These are phyloP conservation scores for Schizonepeta tenuifolia DNA, from an alignment of 257 asterid species.

Conservation along the genomic window DNA sequence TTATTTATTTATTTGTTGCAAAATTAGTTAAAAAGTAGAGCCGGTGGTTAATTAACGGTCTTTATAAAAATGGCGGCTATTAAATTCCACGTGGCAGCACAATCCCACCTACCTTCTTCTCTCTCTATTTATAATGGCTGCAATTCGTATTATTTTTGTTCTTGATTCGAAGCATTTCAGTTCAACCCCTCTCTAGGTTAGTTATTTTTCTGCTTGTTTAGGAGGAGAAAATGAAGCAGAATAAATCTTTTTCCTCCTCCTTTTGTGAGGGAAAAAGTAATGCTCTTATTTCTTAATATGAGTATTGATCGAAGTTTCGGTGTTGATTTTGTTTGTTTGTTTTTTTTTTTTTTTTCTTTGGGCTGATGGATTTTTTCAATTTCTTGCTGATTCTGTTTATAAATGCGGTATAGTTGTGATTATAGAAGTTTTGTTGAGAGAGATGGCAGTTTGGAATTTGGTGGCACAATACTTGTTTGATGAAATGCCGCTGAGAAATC, in stretches of 20 bases:
- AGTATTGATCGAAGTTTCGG: neutral
- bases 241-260: neutral
- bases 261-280: neutral
- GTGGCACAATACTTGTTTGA: conserved; percentile 23
- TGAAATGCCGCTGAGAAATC: conserved; percentile 11
- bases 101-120: conserved; percentile 1
- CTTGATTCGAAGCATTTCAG: neutral
- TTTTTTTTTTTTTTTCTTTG: neutral
- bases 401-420: neutral
- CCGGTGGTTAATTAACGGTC: neutral
- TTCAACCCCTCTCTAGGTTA: neutral
- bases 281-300: neutral
- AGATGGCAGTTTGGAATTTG: neutral
- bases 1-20: no score
- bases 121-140: conserved; percentile 25
- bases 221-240: neutral
- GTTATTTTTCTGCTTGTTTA: neutral
- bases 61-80: neutral
- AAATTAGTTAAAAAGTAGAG: neutral
- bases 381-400: neutral
- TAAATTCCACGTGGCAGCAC: conserved; percentile 18
- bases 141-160: neutral
- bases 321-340: neutral
- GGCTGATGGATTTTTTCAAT: neutral
- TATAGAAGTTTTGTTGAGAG: neutral